A percentile compares a stretch with the other conserved stretches of the same genome.
phyloP scores from a whole-genome alignment of 345 rosid species.

The Salix udensis region DNA sequence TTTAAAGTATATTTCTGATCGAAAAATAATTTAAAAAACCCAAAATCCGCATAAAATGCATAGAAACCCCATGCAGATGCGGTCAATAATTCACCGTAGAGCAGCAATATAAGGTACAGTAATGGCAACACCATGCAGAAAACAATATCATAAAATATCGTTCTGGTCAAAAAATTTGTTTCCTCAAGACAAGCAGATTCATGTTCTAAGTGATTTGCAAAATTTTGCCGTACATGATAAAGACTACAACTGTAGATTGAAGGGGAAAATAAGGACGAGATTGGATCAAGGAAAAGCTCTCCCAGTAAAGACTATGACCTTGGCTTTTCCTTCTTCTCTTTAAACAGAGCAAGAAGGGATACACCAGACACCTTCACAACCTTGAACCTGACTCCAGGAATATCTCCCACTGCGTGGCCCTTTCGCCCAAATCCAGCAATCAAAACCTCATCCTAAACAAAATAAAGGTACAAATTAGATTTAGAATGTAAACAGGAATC shows the following conservation, averaged over 20 bases:
- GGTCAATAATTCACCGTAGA: neutral
- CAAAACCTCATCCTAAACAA: conserved; percentile 62
- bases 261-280: neutral
- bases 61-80: neutral
- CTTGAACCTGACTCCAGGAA: conserved; percentile 87
- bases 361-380: conserved; percentile 85
- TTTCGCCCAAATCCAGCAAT: conserved; percentile 80
- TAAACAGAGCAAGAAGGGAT: conserved; percentile 71
- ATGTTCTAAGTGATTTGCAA: neutral
- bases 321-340: conserved; percentile 86
- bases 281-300: neutral
- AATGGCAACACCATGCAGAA: neutral
- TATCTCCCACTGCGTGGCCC: conserved; percentile 86
- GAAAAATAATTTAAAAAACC: too few relatives aligned
- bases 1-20: too few relatives aligned
- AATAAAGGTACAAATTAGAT: neutral
- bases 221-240: conserved; percentile 4
- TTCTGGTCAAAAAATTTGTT: neutral
- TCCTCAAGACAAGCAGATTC: neutral
- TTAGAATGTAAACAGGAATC: neutral
- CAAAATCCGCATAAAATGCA: too few relatives aligned
- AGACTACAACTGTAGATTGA: neutral
- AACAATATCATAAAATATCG: neutral
- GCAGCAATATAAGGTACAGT: neutral
- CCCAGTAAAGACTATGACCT: conserved; percentile 43